Evolutionary conservation across 108 stramenopile species (phyloP).

Genomic region (Stephanodiscus triporus): DNA sequence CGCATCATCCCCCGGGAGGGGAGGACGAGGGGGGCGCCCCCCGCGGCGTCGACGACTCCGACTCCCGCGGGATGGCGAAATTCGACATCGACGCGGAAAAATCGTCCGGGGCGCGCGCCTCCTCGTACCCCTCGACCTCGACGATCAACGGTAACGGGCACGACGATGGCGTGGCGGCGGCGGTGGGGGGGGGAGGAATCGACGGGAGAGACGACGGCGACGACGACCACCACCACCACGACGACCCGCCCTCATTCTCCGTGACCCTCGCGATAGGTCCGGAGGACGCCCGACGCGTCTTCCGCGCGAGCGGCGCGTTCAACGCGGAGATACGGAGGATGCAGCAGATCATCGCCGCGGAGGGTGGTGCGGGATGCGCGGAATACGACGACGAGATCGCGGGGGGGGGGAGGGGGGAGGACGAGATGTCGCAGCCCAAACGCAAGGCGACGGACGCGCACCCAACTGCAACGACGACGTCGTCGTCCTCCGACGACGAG

Average conservation of each 20-base stretch:
- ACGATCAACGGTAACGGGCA: neutral
- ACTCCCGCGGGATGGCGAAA: neutral
- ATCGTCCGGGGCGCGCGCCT: neutral
- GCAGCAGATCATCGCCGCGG: neutral
- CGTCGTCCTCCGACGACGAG: neutral
- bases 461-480: neutral
- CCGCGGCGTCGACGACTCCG: neutral
- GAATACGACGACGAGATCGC: neutral
- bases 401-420: neutral
- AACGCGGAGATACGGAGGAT: conserved; percentile 41
- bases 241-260: conserved; percentile 33
- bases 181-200: neutral
- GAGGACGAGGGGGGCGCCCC: no score
- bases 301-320: conserved; percentile 64
- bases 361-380: neutral
- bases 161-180: neutral
- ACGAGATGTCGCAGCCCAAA: neutral
- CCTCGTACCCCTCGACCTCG: no score
- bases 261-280: conserved; percentile 73
- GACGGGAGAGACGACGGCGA: no score
- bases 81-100: neutral
- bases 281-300: conserved; percentile 60
- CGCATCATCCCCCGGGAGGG: neutral
- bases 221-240: no score
- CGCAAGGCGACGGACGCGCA: conserved; percentile 1